phyloP scores from a whole-genome alignment of 1,284 basidiomycete species.

The Coniferiporia sulphurascens region DNA sequence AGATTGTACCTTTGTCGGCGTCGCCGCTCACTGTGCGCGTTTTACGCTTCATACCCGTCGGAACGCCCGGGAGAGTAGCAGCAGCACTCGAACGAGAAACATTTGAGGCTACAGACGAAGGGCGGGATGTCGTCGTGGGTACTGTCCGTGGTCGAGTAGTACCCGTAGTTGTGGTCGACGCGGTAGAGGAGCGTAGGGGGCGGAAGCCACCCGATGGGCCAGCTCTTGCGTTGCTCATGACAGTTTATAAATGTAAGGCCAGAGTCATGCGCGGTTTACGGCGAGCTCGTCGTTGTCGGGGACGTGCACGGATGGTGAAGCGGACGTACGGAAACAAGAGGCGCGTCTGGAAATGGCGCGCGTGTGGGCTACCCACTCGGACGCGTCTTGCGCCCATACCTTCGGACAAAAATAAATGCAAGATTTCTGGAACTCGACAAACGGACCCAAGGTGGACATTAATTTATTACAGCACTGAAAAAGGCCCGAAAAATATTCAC shows the following conservation, averaged over 20 bases:
- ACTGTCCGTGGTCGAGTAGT: background rate
- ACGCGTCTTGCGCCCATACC: no score
- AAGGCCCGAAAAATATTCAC: no score
- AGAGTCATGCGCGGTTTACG: background rate
- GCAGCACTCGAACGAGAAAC: background rate
- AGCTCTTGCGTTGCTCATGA: background rate
- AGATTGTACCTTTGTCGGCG: conserved; percentile 2
- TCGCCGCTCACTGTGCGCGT: conserved; percentile 12
- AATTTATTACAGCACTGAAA: no score
- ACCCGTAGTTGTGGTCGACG: background rate
- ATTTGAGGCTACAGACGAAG: background rate
- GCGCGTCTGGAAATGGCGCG: background rate
- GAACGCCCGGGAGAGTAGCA: background rate
- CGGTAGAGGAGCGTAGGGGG: background rate
- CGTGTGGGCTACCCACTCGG: no score
- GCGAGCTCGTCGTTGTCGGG: background rate
- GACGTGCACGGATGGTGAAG: no score
- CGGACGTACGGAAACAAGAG: background rate
- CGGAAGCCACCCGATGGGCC: background rate
- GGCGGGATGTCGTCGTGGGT: background rate
- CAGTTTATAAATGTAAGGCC: background rate
- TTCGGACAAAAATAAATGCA: no score
- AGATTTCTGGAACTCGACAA: no score
- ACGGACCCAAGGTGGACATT: no score
- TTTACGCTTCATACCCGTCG: conserved; percentile 11